Base-by-base conservation (phyloP, 2,329 filamentous ascomycete species). In the Colletotrichum sidae region DNA sequence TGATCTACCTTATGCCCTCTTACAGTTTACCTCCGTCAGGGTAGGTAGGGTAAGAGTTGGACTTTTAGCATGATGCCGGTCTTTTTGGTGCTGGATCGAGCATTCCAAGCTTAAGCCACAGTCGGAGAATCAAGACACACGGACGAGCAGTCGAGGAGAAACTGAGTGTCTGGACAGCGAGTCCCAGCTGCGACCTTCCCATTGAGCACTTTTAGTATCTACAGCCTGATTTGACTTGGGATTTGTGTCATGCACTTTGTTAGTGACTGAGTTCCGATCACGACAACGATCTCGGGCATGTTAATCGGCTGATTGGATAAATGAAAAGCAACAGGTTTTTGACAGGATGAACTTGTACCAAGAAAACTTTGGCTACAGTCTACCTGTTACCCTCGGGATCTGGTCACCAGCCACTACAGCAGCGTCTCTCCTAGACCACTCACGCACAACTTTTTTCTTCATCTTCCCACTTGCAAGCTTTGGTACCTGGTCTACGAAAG, bases 381-480 rank as follows among this genome's bases (percentile, higher is more conserved):
- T 55, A 39, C 70, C 44, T 70, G 41, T 17, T 55, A 65, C 15
- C 65, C 55, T 34, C 60, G 55, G 15, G 39, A 41, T 25, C 15
- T 52, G 37, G 12, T 37, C 41, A 63, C 70, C 70, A 59, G 68
- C 49, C 33, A 79, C 66, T 51, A 71, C 72, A 8, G 61, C 69
- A 0, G 80, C 82, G 73, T 88, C 86, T 63, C 77, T 76, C 75
- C 85, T 86, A 7, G 85, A 81, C 85, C 84, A 87, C 47, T 87
- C 84, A 69, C 83, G 81, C 76, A 88, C 77, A 6, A 83, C 72
- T 69, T 86, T 86, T 53, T 85, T 77, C 72, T 84, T 79, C 55
- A 88, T 87, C 78, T 88, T 89, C 8, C 86, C 86, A 65, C 82
- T 84, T 11, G 83, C 81, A 50, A 86, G 74, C 72, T 86, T 87